Percentiles rank a stretch among this genome's conserved stretches.
Evolutionary conservation across 2,329 filamentous ascomycete genomes (phyloP).

Genomic region (Cladosporium sphaerospermum): DNA sequence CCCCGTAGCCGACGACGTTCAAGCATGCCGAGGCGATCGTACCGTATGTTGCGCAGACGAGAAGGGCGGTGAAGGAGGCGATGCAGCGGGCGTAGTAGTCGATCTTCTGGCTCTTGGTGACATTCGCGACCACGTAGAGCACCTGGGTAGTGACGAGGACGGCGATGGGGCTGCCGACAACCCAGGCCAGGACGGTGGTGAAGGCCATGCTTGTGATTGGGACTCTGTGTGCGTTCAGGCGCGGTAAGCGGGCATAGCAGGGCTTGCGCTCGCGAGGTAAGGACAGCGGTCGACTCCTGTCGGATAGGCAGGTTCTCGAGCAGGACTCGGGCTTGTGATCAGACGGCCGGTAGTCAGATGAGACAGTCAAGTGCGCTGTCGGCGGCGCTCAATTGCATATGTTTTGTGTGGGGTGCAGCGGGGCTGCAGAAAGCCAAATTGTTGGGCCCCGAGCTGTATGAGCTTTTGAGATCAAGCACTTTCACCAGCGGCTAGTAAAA

Average conservation of each 20-base stretch:
- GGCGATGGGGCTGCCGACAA: conserved; percentile 11
- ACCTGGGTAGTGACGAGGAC: conserved; percentile 25
- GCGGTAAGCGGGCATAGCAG: not conserved
- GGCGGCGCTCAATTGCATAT: not conserved
- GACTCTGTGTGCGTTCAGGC: not conserved
- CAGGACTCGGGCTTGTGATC: not conserved
- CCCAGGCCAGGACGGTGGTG: conserved; percentile 20
- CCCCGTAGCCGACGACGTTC: conserved; percentile 63
- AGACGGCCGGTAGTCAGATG: not conserved
- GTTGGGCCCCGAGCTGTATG: not conserved
- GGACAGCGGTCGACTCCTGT: not conserved
- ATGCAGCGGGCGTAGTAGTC: conserved; percentile 62
- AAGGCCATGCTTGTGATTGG: conserved; percentile 11
- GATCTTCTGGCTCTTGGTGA: conserved; percentile 28
- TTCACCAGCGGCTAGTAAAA: too few species aligned
- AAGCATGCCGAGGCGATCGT: conserved; percentile 67
- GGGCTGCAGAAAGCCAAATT: not conserved
- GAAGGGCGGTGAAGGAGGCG: conserved; percentile 36
- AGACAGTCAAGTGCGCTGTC: not conserved
- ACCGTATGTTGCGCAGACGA: conserved; percentile 59
- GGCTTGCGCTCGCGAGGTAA: not conserved
- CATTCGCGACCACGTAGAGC: conserved; percentile 30
- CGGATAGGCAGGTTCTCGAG: not conserved
- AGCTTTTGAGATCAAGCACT: not conserved
- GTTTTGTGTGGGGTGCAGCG: not conserved